phyloP scores from a whole-genome alignment of 2,329 filamentous ascomycete genomes.

The Aspergillus bombycis region DNA sequence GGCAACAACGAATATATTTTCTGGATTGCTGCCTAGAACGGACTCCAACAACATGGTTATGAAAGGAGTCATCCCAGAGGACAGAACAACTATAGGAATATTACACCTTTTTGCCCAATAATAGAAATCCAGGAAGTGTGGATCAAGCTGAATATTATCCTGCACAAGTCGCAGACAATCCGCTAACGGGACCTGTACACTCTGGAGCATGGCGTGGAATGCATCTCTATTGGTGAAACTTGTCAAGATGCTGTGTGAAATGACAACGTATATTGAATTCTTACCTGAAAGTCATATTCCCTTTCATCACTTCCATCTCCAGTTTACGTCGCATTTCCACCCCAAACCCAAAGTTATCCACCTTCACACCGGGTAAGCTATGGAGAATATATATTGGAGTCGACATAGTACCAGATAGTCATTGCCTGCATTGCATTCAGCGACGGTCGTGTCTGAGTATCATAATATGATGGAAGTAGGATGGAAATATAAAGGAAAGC shows the following conservation, averaged over 20 bases:
- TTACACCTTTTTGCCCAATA: conserved; percentile 73
- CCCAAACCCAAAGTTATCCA: conserved; percentile 8
- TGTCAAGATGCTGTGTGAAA: background rate
- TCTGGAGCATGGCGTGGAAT: conserved; percentile 8
- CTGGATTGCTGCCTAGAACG: background rate
- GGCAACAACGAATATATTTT: conserved; percentile 63
- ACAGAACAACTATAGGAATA: conserved; percentile 84
- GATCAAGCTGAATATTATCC: conserved; percentile 79
- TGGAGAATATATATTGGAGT: background rate
- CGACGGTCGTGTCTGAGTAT: background rate
- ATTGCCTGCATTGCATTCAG: background rate
- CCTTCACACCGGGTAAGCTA: background rate
- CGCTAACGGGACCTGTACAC: conserved; percentile 1
- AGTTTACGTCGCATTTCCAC: background rate
- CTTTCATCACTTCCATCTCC: conserved; percentile 5
- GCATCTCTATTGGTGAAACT: conserved; percentile 1
- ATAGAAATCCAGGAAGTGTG: conserved; percentile 79
- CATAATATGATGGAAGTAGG: background rate
- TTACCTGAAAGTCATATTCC: conserved; percentile 3
- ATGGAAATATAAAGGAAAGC: background rate
- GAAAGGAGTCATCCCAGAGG: conserved; percentile 82
- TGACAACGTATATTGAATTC: background rate
- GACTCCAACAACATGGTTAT: conserved; percentile 74
- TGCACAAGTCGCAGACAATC: conserved; percentile 54
- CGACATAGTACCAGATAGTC: background rate